phyloP scores from a whole-genome alignment of 2,329 filamentous ascomycete species.

The Cryphonectria naterciae region DNA sequence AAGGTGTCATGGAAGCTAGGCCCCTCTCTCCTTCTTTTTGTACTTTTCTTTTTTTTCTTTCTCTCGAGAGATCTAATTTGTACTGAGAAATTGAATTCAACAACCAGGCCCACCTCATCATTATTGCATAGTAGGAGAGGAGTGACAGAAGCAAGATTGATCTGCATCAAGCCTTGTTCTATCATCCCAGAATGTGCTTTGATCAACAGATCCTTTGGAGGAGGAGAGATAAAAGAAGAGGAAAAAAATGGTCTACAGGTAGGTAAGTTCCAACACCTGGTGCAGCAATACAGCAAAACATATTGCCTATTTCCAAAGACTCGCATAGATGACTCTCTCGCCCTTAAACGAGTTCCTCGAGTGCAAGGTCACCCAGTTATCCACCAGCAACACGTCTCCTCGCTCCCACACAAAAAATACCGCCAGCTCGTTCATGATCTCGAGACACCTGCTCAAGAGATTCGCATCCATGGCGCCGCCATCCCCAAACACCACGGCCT shows the following conservation, averaged over 20 bases:
- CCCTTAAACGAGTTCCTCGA: conserved; percentile 27
- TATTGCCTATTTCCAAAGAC: conserved; percentile 22
- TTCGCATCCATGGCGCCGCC: conserved; percentile 22
- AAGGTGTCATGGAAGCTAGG: neutral
- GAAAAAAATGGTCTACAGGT: neutral
- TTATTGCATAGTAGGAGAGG: too few relatives aligned
- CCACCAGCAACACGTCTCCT: conserved; percentile 23
- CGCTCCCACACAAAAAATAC: conserved; percentile 25
- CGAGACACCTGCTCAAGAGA: conserved; percentile 20
- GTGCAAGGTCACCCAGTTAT: conserved; percentile 26
- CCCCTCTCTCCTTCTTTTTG: neutral
- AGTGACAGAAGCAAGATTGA: too few relatives aligned
- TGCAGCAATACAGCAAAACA: neutral
- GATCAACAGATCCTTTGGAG: neutral
- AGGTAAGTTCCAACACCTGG: neutral
- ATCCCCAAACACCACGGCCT: conserved; percentile 27
- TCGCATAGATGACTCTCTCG: conserved; percentile 27
- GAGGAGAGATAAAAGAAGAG: neutral
- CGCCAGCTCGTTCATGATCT: conserved; percentile 26
- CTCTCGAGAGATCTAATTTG: too few relatives aligned
- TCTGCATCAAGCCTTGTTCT: too few relatives aligned
- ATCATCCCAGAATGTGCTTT: neutral
- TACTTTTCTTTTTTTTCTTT: too few relatives aligned
- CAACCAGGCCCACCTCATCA: neutral
- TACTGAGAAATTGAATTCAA: neutral